phyloP scores from a whole-genome alignment of 441 rosid genomes.

The Dalechampia spathulata region DNA sequence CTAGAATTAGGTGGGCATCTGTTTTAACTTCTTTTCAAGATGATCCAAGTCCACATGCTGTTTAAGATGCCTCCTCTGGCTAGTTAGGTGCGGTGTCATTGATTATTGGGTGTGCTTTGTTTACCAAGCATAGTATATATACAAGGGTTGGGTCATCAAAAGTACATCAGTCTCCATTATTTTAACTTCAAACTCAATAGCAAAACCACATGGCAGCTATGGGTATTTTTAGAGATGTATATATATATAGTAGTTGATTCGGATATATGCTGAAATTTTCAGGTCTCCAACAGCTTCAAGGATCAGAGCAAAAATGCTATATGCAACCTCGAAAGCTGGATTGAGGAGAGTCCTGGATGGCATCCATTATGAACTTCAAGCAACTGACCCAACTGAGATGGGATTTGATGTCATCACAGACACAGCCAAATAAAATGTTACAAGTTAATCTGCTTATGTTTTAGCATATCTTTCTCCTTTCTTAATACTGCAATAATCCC shows the following conservation, averaged over 20 bases:
- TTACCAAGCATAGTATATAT: slow-evolving; percentile 12
- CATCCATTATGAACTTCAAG: slow-evolving; percentile 76
- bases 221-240: too few relatives aligned
- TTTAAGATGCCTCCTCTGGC: background rate
- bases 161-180: too few relatives aligned
- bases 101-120: background rate
- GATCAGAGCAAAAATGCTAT: slow-evolving; percentile 75
- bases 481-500: slow-evolving; percentile 25
- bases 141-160: too few relatives aligned
- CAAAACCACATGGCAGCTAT: too few relatives aligned
- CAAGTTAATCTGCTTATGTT: background rate
- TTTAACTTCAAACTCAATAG: too few relatives aligned
- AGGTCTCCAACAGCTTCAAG: slow-evolving; percentile 89
- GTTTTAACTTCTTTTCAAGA: background rate
- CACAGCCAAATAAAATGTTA: slow-evolving; percentile 37
- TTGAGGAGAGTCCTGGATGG: slow-evolving; percentile 79
- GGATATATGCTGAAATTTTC: background rate
- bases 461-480: slow-evolving; percentile 14
- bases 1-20: background rate
- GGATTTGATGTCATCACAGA: slow-evolving; percentile 73
- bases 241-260: background rate
- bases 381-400: slow-evolving; percentile 92
- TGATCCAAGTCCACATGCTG: slow-evolving; percentile 3
- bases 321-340: slow-evolving; percentile 87
- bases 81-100: slow-evolving; percentile 8